These are phyloP conservation scores for Bruguiera gymnorhiza DNA, from an alignment of 345 rosid genomes.

Conservation along the genomic window DNA sequence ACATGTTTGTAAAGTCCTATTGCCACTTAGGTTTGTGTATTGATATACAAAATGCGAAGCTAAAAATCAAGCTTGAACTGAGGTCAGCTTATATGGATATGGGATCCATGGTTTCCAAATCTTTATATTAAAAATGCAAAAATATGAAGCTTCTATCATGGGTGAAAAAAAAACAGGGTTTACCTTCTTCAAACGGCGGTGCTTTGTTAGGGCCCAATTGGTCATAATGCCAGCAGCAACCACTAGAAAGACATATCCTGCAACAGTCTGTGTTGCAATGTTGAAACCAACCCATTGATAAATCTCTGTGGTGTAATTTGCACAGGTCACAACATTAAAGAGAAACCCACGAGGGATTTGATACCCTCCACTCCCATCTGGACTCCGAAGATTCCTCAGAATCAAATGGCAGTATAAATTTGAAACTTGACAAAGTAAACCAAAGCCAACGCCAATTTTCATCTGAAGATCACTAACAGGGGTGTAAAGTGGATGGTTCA, in stretches of 20 bases:
- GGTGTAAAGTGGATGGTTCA: conserved; percentile 91
- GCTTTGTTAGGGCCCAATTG: conserved; percentile 97
- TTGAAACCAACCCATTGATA: conserved; percentile 99
- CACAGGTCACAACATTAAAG: conserved; percentile 93
- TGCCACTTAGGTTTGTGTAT: no score
- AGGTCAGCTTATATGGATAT: no score
- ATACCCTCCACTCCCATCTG: conserved; percentile 73
- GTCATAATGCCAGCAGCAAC: conserved; percentile 92
- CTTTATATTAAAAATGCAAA: no score
- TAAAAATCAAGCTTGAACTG: no score
- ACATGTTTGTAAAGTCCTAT: no score
- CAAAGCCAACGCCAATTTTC: conserved; percentile 92
- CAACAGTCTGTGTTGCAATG: conserved; percentile 84
- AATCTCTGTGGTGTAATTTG: conserved; percentile 96
- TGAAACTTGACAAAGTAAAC: conserved; percentile 68
- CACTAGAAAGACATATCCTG: conserved; percentile 78
- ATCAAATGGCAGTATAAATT: conserved; percentile 89
- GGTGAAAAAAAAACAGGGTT: background rate
- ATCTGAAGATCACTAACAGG: conserved; percentile 86
- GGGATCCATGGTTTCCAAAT: no score
- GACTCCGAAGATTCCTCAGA: conserved; percentile 71
- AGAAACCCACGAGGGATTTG: conserved; percentile 91
- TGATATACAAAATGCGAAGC: no score
- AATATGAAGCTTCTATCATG: background rate
- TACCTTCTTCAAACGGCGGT: conserved; percentile 88